Evolutionary conservation across 1,284 basidiomycete species (phyloP), one percentile per base, ranked within the genome.

Genomic region (Meira nashicola): DNA sequence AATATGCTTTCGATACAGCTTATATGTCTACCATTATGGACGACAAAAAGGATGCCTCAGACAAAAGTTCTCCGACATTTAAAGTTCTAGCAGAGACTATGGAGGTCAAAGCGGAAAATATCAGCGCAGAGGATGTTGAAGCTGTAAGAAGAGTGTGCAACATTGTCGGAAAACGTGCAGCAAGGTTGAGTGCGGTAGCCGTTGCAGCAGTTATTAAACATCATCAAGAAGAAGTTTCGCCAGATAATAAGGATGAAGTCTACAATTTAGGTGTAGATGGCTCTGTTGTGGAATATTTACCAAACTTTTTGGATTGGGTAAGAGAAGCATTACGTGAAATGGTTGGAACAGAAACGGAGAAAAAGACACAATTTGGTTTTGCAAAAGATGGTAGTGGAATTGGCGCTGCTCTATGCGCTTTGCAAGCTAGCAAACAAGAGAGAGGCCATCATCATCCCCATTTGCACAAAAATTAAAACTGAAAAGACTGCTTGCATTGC

Each of bases 351-450:
- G 84, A 89, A 43, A 85, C 88, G 4, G 91, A 92, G 80, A 83
- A 84, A 73, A 82, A 85, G 39, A 86, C 95, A 7, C 84, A 87
- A 62, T 89, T 97, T 68, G 92, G 90, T 21, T 79, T 96, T 70
- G 94, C 94, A 4, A 97, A 95, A 80, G 95, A 98, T 75, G 94
- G 95, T 23, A 93, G 90, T 76, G 95, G 94, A 55, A 92, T 94
- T 41, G 94, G 94, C 74, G 58, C 58, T 33, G 58, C 58, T 33
- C 41, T 60, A 23, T 60, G 58, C 40, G 55, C 58, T 23, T 23
- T 60, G 38, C 55, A 58, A 33, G 58, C 58, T 7, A 46, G 39
- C 9, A 60, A 60, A 50, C 58, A 60, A 39, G 23, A n/a, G 15
- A 12, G 23, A 25, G 54, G n/a, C n/a, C 25, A 39, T 10, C 57